phyloP scores from a whole-genome alignment of 164 flowering plant genomes.

The Annona cherimola region DNA sequence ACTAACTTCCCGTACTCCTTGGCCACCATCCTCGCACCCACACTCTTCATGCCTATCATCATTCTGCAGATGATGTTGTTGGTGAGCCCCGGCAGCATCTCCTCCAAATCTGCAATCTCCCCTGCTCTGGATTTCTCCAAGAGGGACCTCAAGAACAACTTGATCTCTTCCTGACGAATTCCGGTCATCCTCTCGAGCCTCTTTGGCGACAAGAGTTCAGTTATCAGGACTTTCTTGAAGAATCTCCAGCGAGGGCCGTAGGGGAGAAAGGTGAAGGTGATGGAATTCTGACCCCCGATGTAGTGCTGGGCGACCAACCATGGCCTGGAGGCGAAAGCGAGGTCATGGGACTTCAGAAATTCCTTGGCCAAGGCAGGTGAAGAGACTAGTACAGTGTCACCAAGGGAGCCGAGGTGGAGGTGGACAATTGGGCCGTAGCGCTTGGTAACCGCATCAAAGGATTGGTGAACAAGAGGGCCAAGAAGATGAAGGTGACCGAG shows the following conservation, averaged over 20 bases:
- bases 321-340: slow-evolving; percentile 38
- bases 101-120: slow-evolving; percentile 27
- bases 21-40: slow-evolving; percentile 23
- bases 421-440: slow-evolving; percentile 40
- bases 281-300: slow-evolving; percentile 31
- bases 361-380: slow-evolving; percentile 32
- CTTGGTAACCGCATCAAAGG: slow-evolving; percentile 26
- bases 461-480: slow-evolving; percentile 40
- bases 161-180: slow-evolving; percentile 28
- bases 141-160: slow-evolving; percentile 19
- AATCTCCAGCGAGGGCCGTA: slow-evolving; percentile 58
- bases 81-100: slow-evolving; percentile 28
- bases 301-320: slow-evolving; percentile 33
- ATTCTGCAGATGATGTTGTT: slow-evolving; percentile 44
- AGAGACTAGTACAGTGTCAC: slow-evolving; percentile 37
- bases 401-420: slow-evolving; percentile 41
- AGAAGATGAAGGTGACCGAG: slow-evolving; percentile 52
- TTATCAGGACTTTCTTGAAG: slow-evolving; percentile 39
- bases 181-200: slow-evolving; percentile 22
- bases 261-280: slow-evolving; percentile 37
- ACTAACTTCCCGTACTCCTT: slow-evolving; percentile 28
- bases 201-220: slow-evolving; percentile 36
- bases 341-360: slow-evolving; percentile 42
- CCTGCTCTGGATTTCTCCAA: slow-evolving; percentile 14
- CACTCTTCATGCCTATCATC: slow-evolving; percentile 32